Evolutionary conservation across 495 filamentous ascomycete species (phyloP).

Genomic region (Penicillium maclennaniae): DNA sequence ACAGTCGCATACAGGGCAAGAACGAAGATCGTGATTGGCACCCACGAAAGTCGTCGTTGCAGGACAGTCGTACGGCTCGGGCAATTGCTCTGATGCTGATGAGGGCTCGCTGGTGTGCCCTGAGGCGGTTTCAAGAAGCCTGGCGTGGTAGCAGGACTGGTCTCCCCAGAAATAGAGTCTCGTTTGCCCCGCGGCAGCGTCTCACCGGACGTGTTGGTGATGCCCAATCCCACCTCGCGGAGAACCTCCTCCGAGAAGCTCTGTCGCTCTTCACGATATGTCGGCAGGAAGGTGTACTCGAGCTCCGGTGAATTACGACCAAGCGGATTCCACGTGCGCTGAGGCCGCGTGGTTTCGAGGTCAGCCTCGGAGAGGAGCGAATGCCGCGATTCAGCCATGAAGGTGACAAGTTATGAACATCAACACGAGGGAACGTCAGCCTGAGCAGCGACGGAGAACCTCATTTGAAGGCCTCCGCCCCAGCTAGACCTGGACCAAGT

Average conservation of each 20-base stretch:
- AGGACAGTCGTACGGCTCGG: slow-evolving; percentile 22
- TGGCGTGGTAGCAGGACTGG: slow-evolving; percentile 3
- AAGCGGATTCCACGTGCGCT: slow-evolving; percentile 20
- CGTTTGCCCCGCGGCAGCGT: slow-evolving; percentile 6
- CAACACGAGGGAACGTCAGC: background rate
- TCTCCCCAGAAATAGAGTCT: slow-evolving; percentile 6
- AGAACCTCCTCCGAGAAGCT: slow-evolving; percentile 20
- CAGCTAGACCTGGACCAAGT: background rate
- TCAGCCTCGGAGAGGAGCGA: slow-evolving; percentile 18
- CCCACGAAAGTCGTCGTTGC: slow-evolving; percentile 48
- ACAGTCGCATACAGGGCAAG: slow-evolving; percentile 65
- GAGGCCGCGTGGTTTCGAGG: slow-evolving; percentile 8
- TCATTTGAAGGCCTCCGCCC: background rate
- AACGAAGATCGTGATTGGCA: slow-evolving; percentile 53
- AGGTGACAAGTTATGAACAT: background rate
- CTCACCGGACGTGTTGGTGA: slow-evolving; percentile 14
- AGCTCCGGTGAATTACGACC: slow-evolving; percentile 8
- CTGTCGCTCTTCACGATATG: background rate
- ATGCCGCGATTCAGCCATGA: slow-evolving; percentile 14
- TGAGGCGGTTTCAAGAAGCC: slow-evolving; percentile 15
- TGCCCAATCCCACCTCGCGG: slow-evolving; percentile 22
- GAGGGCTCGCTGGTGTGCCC: slow-evolving; percentile 2
- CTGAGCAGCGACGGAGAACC: background rate
- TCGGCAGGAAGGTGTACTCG: slow-evolving; percentile 10
- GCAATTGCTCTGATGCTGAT: slow-evolving; percentile 11